phyloP scores from a whole-genome alignment of 2,329 filamentous ascomycete genomes.

The Aspergillus pseudonomiae region DNA sequence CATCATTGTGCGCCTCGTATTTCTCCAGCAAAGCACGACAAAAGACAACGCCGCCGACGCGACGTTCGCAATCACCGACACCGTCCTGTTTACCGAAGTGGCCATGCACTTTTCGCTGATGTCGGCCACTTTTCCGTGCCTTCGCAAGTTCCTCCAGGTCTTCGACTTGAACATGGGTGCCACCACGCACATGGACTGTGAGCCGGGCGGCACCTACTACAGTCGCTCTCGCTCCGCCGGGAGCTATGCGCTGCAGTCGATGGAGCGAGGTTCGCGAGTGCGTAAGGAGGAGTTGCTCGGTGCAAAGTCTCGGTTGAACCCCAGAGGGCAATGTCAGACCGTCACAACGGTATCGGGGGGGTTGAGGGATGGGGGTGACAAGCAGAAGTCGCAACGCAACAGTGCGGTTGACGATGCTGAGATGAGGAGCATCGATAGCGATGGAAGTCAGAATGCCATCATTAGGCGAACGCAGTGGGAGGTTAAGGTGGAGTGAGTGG shows the following conservation, averaged over 20 bases:
- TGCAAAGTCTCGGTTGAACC: neutral
- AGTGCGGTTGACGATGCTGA: neutral
- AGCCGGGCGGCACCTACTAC: neutral
- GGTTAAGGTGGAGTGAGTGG: neutral
- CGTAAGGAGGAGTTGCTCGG: neutral
- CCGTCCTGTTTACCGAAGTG: constrained; percentile 2
- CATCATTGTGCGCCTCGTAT: neutral
- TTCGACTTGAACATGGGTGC: constrained; percentile 6
- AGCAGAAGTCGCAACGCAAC: neutral
- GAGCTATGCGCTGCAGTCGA: neutral
- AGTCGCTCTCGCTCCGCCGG: neutral
- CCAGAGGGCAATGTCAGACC: neutral
- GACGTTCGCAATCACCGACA: constrained; percentile 2
- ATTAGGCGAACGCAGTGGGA: constrained; percentile 4
- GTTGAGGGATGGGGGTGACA: neutral
- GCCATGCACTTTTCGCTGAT: constrained; percentile 8
- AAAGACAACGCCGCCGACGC: neutral
- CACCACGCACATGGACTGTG: neutral
- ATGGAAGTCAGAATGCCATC: constrained; percentile 2
- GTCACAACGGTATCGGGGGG: neutral
- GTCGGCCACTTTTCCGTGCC: constrained; percentile 1
- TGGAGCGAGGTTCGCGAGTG: neutral
- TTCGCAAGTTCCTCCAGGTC: constrained; percentile 4
- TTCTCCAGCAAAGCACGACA: neutral
- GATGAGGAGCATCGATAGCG: neutral